These are phyloP conservation scores for Fusarium xylarioides DNA, from an alignment of 2,329 filamentous ascomycete genomes.

Conservation along the genomic window DNA sequence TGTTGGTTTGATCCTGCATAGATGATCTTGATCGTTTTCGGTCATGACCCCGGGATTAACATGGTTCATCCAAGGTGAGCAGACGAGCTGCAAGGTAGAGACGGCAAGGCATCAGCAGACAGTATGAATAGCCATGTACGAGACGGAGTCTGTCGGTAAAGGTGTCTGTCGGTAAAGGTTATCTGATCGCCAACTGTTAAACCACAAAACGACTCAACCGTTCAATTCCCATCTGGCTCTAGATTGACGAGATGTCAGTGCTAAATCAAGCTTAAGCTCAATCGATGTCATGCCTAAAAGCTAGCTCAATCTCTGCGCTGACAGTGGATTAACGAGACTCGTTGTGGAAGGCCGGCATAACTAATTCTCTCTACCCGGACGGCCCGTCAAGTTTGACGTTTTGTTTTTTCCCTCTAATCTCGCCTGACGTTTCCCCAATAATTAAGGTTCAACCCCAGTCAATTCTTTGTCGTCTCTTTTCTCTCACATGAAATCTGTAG, in stretches of 20 bases:
- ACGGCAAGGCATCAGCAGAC: not conserved
- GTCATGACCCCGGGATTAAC: not conserved
- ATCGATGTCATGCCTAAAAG: not conserved
- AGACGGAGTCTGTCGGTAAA: too few relatives aligned
- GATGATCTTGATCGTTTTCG: not conserved
- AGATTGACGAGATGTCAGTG: not conserved
- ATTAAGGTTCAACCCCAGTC: not conserved
- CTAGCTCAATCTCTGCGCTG: not conserved
- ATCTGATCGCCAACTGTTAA: not conserved
- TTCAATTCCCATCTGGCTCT: not conserved
- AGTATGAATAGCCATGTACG: rapidly evolving
- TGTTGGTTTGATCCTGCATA: not conserved
- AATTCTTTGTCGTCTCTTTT: not conserved
- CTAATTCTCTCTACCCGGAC: not conserved
- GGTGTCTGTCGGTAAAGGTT: rapidly evolving
- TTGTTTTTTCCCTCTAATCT: not conserved
- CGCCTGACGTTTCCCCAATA: not conserved
- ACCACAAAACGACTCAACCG: rapidly evolving
- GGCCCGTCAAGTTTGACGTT: not conserved
- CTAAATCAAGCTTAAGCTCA: not conserved
- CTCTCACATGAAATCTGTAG: not conserved
- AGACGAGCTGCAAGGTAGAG: not conserved
- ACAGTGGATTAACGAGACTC: not conserved
- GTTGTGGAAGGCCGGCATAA: not conserved
- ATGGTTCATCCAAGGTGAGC: not conserved